Evolutionary conservation across 257 asterid species (phyloP).

Genomic region (Phtheirospermum japonicum): DNA sequence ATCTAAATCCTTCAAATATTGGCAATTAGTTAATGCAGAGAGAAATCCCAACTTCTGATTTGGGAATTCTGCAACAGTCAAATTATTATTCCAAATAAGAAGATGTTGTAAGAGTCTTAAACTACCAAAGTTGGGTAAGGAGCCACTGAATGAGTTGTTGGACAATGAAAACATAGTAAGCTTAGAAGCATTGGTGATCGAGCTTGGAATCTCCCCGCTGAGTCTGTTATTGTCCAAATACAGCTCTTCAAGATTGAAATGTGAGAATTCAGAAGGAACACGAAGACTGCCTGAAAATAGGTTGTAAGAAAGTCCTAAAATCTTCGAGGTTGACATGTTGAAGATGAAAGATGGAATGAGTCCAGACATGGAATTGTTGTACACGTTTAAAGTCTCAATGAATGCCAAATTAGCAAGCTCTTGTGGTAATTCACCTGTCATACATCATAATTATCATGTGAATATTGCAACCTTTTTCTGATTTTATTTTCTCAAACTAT

Average conservation of each 20-base stretch:
- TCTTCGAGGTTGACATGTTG: conserved; percentile 19
- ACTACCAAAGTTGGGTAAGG: conserved; percentile 22
- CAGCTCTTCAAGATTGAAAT: conserved; percentile 25
- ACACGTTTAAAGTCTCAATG: background rate
- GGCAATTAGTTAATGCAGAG: conserved; percentile 35
- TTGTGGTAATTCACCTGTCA: conserved; percentile 40
- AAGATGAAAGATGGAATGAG: conserved; percentile 20
- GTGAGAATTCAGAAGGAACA: conserved; percentile 24
- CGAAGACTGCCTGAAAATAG: conserved; percentile 13
- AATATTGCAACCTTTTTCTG: background rate
- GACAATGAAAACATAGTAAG: conserved; percentile 23
- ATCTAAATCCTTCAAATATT: conserved; percentile 12
- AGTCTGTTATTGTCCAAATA: conserved; percentile 19
- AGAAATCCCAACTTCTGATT: conserved; percentile 24
- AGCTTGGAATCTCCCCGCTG: conserved; percentile 14
- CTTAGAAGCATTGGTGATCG: conserved; percentile 36
- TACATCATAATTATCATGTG: background rate
- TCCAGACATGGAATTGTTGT: conserved; percentile 5
- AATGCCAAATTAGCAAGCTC: conserved; percentile 27
- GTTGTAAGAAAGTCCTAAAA: background rate
- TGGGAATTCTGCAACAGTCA: too few species aligned
- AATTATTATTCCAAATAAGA: conserved; percentile 13
- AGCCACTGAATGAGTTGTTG: conserved; percentile 32
- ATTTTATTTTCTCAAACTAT: too few species aligned
- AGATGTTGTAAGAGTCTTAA: conserved; percentile 22